A percentile compares a stretch with the other conserved stretches of the same genome.
These are phyloP conservation scores for Candida ovalis DNA, from an alignment of 805 yeast species.

Conservation along the genomic window DNA sequence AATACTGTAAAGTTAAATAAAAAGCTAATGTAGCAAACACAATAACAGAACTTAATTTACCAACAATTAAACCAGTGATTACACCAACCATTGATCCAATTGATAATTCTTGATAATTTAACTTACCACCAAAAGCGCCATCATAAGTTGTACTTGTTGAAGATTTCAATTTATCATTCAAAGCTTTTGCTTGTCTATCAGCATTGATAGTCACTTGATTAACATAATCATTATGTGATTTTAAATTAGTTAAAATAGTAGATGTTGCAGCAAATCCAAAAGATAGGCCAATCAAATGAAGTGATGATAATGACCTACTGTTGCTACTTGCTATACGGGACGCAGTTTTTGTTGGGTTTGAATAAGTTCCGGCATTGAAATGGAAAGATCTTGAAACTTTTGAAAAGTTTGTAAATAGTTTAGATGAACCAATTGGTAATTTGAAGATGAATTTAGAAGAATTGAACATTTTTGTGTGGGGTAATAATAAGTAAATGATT, in stretches of 20 bases:
- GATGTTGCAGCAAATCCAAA: constrained; percentile 20
- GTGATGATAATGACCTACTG: no score
- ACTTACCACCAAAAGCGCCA: constrained; percentile 40
- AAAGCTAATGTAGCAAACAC: constrained; percentile 47
- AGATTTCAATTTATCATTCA: constrained; percentile 10
- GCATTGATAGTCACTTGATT: constrained; percentile 7
- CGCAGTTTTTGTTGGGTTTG: no score
- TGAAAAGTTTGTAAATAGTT: no score
- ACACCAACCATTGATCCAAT: constrained; percentile 63
- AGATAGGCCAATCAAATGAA: constrained; percentile 10
- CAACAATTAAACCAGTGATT: constrained; percentile 54
- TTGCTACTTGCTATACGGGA: no score
- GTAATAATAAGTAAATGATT: no score
- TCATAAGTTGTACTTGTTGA: constrained; percentile 20
- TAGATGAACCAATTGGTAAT: no score
- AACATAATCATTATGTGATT: constrained; percentile 18
- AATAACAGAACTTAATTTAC: constrained; percentile 53
- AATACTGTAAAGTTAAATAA: constrained; percentile 45
- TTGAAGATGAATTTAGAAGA: no score
- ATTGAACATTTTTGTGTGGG: no score
- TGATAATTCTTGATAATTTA: constrained; percentile 60
- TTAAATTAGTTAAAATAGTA: background rate
- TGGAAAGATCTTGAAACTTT: no score
- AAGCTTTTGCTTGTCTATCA: constrained; percentile 14
- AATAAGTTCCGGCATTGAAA: no score